These are phyloP conservation scores for Postia placenta DNA, from an alignment of 768 basidiomycete genomes.

Conservation along the genomic window DNA sequence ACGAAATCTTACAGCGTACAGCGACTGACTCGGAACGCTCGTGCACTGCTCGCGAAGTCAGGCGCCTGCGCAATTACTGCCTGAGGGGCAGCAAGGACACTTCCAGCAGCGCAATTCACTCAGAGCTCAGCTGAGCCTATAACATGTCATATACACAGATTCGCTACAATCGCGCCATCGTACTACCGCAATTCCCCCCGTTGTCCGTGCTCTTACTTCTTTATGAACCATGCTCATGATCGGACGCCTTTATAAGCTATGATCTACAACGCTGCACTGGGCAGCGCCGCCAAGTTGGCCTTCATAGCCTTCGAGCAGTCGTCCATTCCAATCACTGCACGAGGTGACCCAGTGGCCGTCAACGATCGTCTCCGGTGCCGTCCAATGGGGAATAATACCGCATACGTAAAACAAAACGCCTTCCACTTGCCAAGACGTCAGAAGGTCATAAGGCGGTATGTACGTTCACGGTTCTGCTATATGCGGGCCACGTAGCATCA, in stretches of 20 bases:
- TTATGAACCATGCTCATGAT: too few relatives aligned
- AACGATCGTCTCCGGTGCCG: neutral
- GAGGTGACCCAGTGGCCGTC: neutral
- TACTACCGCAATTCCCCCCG: too few relatives aligned
- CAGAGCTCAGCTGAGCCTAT: neutral
- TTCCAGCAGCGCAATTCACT: neutral
- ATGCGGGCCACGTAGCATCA: neutral
- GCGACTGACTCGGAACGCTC: neutral
- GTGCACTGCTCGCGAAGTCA: neutral
- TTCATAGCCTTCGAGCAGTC: too few relatives aligned
- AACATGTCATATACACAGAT: neutral
- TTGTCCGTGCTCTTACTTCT: too few relatives aligned
- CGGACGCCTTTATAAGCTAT: too few relatives aligned
- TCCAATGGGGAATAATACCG: neutral
- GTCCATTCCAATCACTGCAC: too few relatives aligned
- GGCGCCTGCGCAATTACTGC: neutral
- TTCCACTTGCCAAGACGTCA: constrained; percentile 5
- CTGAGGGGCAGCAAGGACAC: neutral
- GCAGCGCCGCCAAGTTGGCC: too few relatives aligned
- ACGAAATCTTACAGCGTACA: neutral
- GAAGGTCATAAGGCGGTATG: constrained; percentile 21
- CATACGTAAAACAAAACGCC: neutral
- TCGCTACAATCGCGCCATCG: too few relatives aligned
- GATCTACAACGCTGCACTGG: too few relatives aligned
- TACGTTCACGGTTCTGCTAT: constrained; percentile 11